phyloP scores from a whole-genome alignment of 2,329 filamentous ascomycete genomes.

The Calonectria naviculata region DNA sequence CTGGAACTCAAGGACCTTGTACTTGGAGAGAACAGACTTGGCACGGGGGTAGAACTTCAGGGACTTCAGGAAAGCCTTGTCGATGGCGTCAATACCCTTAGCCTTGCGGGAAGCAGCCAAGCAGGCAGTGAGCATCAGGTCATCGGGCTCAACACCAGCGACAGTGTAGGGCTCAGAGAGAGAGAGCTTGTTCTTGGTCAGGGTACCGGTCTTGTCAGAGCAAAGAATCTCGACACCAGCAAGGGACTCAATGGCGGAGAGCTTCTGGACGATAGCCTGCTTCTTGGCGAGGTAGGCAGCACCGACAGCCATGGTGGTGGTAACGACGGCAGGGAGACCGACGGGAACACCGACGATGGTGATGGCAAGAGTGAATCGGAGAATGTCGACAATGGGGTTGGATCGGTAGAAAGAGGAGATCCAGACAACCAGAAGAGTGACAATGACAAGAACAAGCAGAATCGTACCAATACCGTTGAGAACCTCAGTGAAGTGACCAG shows the following conservation, averaged over 20 bases:
- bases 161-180: slow-evolving; percentile 87
- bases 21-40: slow-evolving; percentile 83
- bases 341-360: slow-evolving; percentile 94
- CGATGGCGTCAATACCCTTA: slow-evolving; percentile 95
- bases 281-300: slow-evolving; percentile 92
- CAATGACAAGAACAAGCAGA: slow-evolving; percentile 81
- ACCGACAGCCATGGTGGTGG: slow-evolving; percentile 94
- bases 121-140: slow-evolving; percentile 93
- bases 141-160: slow-evolving; percentile 83
- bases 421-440: slow-evolving; percentile 87
- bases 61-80: slow-evolving; percentile 93
- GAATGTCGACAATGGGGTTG: slow-evolving; percentile 81
- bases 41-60: slow-evolving; percentile 85
- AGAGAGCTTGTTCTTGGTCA: slow-evolving; percentile 95
- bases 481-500: slow-evolving; percentile 91
- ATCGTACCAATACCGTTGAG: slow-evolving; percentile 88
- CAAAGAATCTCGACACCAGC: slow-evolving; percentile 94
- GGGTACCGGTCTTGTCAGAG: slow-evolving; percentile 93
- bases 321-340: slow-evolving; percentile 92
- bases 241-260: slow-evolving; percentile 90
- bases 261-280: slow-evolving; percentile 93
- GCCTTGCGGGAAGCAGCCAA: slow-evolving; percentile 92
- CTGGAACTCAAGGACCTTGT: slow-evolving; percentile 85
- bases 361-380: slow-evolving; percentile 87
- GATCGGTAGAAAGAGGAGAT: slow-evolving; percentile 89